Evolutionary conservation across 1,284 basidiomycete species (phyloP).

Genomic region (Cryptococcus wingfieldii): DNA sequence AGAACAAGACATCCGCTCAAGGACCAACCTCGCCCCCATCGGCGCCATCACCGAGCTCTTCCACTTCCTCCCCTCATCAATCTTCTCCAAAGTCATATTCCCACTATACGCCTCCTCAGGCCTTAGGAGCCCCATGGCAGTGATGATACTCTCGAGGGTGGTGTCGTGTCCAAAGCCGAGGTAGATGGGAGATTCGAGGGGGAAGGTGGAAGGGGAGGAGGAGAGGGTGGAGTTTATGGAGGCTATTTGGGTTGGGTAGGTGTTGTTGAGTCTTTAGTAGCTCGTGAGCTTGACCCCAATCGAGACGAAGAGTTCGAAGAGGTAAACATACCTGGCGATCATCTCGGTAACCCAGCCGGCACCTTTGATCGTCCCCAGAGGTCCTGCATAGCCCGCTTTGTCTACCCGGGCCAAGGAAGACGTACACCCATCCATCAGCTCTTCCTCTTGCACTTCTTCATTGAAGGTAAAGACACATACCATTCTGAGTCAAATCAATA

Average conservation of each 20-base stretch:
- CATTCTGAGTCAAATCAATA: conserved; percentile 3
- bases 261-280: background rate
- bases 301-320: background rate
- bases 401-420: no score
- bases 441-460: background rate
- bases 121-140: background rate
- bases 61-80: conserved; percentile 5
- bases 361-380: background rate
- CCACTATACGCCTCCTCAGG: conserved; percentile 7
- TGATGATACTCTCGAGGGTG: background rate
- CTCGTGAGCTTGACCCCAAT: background rate
- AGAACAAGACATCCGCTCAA: conserved; percentile 14
- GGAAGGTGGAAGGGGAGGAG: conserved; percentile 6
- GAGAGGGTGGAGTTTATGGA: conserved; percentile 13
- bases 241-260: background rate
- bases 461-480: conserved; percentile 1
- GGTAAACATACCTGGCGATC: background rate
- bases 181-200: conserved; percentile 9
- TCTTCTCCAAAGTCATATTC: background rate
- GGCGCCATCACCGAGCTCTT: conserved; percentile 15
- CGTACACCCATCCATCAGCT: background rate
- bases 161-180: conserved; percentile 2
- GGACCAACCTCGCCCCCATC: conserved; percentile 20
- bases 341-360: conserved; percentile 1
- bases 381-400: conserved; percentile 1